Evolutionary conservation across 164 flowering plant species (phyloP).

Genomic region (Umbellularia californica): DNA sequence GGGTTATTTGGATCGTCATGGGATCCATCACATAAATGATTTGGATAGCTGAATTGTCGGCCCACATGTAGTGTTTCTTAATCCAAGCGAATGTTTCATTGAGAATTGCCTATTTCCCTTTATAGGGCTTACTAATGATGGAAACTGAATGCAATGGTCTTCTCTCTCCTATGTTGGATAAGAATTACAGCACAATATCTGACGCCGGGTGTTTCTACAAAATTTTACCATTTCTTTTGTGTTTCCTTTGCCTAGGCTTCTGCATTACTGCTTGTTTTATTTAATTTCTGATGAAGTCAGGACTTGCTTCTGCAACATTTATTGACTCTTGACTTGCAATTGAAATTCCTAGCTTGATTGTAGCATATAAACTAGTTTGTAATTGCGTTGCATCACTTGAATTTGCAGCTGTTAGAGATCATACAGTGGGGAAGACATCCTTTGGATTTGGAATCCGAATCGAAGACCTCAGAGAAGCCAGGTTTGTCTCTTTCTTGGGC

Average conservation of each 20-base stretch:
- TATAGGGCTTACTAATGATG: neutral
- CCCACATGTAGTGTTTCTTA: neutral
- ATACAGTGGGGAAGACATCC: slow-evolving; percentile 39
- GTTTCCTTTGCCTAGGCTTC: neutral
- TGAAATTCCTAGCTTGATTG: neutral
- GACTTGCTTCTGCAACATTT: neutral
- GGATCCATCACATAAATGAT: neutral
- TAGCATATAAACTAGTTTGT: neutral
- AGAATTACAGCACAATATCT: neutral
- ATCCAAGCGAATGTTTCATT: neutral
- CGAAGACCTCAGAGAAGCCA: slow-evolving; percentile 86
- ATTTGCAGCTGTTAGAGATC: slow-evolving; percentile 74
- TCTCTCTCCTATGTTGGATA: neutral
- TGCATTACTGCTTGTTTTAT: neutral
- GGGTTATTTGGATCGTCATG: neutral
- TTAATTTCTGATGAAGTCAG: neutral
- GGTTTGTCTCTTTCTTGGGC: slow-evolving; percentile 34
- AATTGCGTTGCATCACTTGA: neutral
- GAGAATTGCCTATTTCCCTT: neutral
- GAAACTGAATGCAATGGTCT: neutral
- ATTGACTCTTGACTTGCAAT: neutral
- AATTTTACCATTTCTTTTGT: neutral
- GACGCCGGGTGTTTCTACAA: neutral
- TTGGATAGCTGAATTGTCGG: neutral
- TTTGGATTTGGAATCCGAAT: slow-evolving; percentile 74